Evolutionary conservation across 495 filamentous ascomycete genomes (phyloP), one percentile per base, ranked within the genome.

Genomic region (Daldinia bambusicola): DNA sequence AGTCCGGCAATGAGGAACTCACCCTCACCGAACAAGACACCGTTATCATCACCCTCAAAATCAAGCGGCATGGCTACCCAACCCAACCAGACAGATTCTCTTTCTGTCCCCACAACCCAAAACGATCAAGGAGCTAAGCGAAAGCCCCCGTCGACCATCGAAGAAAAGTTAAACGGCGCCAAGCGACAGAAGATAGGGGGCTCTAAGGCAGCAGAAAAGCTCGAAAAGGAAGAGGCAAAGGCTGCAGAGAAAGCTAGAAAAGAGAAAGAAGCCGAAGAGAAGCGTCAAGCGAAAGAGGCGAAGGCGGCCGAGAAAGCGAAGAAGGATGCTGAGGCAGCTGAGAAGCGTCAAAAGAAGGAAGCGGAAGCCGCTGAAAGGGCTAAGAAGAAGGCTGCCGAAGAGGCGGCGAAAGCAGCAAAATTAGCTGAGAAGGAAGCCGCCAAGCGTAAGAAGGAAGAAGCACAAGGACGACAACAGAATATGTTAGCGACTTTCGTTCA

Each of bases 381-480:
- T 63, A 85, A 89, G 58, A 88, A 83, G 59, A 87, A 88, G 57
- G 83, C 62, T 26, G 68, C 66, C 14, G 66, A 80, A 61, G 83
- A 83, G 32, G 83, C 80, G 41, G 77, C 77, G 38, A 80, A 81
- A 48, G 78, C 67, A 40, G 75, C 80, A 63, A 67, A 78, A 75
- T 37, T 75, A 72, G 74, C 83, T 58, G 71, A 77, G 62, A 77
- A 80, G 38, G 79, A 75, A 63, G 70, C 75, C 48, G 76, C 77
- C 70, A 71, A 60, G 63, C 63, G 77, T 40, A 84, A 85, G 69
- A 83, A 87, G 45, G 81, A 87, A 58, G 84, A 91, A 78, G 87
- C 87, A 65, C 86, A 91, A 57, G 87, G 89, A 56, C 91, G 90
- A 67, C 90, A 88, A 75, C 83, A 75, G 69, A 86, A 81, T 63